These are phyloP conservation scores for Ampelomyces quisqualis DNA, from an alignment of 2,329 filamentous ascomycete genomes.

Conservation along the genomic window DNA sequence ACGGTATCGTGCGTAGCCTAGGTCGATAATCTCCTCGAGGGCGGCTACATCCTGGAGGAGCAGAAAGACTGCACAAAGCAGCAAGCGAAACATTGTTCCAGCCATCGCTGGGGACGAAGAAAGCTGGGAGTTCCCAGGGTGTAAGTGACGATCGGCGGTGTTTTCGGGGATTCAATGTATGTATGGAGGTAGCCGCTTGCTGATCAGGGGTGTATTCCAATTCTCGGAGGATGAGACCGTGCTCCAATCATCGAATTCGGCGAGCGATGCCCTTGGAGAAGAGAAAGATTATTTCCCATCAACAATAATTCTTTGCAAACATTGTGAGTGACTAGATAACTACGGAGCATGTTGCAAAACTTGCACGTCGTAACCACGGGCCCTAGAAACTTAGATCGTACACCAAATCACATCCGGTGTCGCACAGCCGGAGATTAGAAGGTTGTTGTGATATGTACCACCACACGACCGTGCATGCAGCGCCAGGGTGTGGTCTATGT, in stretches of 20 bases:
- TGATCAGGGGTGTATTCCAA: constrained; percentile 1
- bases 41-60: constrained; percentile 31
- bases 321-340: not conserved
- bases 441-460: no score
- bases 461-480: no score
- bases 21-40: constrained; percentile 54
- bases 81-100: constrained; percentile 21
- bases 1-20: constrained; percentile 67
- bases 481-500: no score
- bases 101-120: not conserved
- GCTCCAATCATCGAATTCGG: no score
- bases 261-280: not conserved
- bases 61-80: constrained; percentile 27
- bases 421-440: no score
- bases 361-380: no score
- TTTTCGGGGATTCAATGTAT: not conserved
- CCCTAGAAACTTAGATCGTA: no score
- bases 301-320: not conserved
- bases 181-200: no score
- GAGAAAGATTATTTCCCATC: not conserved
- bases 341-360: no score
- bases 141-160: constrained; percentile 1
- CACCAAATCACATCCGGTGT: no score
- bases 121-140: not conserved
- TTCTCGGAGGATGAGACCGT: not conserved